These are phyloP conservation scores for Ulota crispa DNA, from an alignment of 225 moss, liverwort and hornwort species.

Conservation along the genomic window DNA sequence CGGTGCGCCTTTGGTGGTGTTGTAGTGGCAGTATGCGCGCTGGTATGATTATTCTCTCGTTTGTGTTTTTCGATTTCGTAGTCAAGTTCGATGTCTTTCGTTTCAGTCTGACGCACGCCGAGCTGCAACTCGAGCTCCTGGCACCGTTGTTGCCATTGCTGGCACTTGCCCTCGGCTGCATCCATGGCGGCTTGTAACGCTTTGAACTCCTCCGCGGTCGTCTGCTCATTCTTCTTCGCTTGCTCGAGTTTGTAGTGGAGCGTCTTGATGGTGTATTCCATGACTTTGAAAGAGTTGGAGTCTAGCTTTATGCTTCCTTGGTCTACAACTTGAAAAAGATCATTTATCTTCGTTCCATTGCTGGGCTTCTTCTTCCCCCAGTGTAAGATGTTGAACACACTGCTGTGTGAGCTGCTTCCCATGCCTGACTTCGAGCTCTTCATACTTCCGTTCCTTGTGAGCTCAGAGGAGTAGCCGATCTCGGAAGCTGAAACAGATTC, in stretches of 20 bases:
- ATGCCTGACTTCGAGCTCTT: conserved; percentile 38
- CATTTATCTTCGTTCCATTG: conserved; percentile 40
- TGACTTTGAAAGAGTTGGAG: conserved; percentile 51
- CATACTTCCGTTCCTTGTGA: conserved; percentile 34
- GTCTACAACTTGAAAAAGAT: conserved; percentile 41
- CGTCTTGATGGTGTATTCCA: conserved; percentile 58
- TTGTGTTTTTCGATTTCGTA: conserved; percentile 43
- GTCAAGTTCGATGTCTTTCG: conserved; percentile 45
- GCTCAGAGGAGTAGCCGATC: conserved; percentile 43
- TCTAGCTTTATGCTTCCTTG: conserved; percentile 41
- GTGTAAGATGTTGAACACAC: conserved; percentile 35
- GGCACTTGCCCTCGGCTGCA: conserved; percentile 41
- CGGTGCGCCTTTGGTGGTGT: conserved; percentile 34
- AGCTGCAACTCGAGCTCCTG: conserved; percentile 47
- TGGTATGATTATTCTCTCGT: conserved; percentile 19
- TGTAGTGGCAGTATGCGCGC: not conserved
- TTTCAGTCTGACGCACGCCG: conserved; percentile 31
- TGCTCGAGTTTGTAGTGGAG: conserved; percentile 54
- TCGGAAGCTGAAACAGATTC: conserved; percentile 33
- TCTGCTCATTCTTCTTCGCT: conserved; percentile 49
- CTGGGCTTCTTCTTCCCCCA: conserved; percentile 49
- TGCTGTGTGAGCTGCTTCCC: conserved; percentile 11
- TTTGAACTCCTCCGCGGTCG: conserved; percentile 47
- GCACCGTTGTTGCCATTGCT: conserved; percentile 54
- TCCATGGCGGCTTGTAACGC: conserved; percentile 46